These are phyloP conservation scores for Periconia digitata DNA, from an alignment of 2,329 filamentous ascomycete genomes.

Conservation along the genomic window DNA sequence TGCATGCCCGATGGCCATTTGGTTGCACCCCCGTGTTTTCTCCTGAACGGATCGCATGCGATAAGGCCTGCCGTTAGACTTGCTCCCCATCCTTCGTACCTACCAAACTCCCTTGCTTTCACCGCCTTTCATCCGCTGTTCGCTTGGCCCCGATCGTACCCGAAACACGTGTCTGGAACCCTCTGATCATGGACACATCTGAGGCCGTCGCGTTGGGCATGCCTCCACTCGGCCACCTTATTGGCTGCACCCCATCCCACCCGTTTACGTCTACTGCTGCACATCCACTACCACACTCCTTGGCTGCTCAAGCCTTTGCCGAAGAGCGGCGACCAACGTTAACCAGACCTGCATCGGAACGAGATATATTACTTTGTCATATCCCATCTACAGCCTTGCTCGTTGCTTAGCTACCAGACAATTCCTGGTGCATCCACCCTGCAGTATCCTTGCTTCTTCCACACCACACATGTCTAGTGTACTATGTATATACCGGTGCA, in stretches of 20 bases:
- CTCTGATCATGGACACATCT: neutral
- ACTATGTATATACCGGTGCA: neutral
- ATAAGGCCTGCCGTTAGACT: too few species aligned
- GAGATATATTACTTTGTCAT: neutral
- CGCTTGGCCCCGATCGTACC: neutral
- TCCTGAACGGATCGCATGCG: too few species aligned
- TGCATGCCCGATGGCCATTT: too few species aligned
- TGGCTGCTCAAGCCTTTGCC: conserved; percentile 6
- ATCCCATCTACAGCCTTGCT: neutral
- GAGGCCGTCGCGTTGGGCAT: conserved; percentile 5
- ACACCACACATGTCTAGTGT: neutral
- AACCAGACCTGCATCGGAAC: conserved; percentile 3
- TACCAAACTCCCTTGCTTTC: neutral
- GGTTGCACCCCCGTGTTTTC: too few species aligned
- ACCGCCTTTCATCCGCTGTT: neutral
- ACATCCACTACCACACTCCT: conserved; percentile 10
- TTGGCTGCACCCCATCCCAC: conserved; percentile 4
- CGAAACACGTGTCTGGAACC: neutral
- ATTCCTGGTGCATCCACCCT: neutral
- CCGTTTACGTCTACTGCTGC: neutral
- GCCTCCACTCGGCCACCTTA: conserved; percentile 10
- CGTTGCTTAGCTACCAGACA: neutral
- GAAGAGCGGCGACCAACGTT: conserved; percentile 3
- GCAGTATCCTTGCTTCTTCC: neutral
- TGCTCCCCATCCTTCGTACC: too few species aligned